Percentiles rank a stretch among this genome's conserved stretches.
phyloP scores from a whole-genome alignment of 164 flowering plant genomes.

The Vitis rotundifolia region DNA sequence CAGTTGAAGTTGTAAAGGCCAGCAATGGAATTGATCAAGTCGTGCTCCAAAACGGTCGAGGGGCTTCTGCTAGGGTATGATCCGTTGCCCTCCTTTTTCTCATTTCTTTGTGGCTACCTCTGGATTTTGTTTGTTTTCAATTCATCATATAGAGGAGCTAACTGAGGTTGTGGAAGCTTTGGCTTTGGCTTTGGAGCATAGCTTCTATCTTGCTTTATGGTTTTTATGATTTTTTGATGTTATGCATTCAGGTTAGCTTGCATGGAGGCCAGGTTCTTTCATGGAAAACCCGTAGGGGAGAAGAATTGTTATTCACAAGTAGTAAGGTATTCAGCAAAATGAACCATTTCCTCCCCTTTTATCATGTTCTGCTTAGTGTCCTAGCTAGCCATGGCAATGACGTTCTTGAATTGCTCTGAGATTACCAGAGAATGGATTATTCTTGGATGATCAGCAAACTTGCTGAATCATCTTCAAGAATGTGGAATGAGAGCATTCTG shows the following conservation, averaged over 20 bases:
- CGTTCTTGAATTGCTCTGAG: too few species aligned
- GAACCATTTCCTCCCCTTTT: background rate
- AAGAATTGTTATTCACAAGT: conserved; percentile 48
- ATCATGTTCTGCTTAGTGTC: background rate
- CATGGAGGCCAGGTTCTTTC: conserved; percentile 52
- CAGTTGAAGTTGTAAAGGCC: conserved; percentile 24
- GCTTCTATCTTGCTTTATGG: background rate
- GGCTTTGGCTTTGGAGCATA: background rate
- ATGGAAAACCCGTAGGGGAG: conserved; percentile 44
- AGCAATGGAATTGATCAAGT: conserved; percentile 34
- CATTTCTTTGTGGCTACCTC: background rate
- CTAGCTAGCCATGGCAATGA: background rate
- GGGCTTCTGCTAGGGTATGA: conserved; percentile 32
- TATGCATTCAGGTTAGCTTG: conserved; percentile 38
- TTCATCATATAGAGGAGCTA: too few species aligned
- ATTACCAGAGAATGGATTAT: too few species aligned
- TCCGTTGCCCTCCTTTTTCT: background rate
- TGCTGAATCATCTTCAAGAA: too few species aligned
- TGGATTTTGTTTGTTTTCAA: background rate
- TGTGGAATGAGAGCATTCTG: too few species aligned
- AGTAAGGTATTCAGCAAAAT: conserved; percentile 29
- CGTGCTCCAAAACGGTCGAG: conserved; percentile 27
- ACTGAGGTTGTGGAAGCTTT: too few species aligned
- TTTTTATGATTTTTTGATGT: conserved; percentile 5
- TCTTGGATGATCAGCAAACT: too few species aligned